phyloP scores from a whole-genome alignment of 441 rosid species.

The Erodium trifolium region DNA sequence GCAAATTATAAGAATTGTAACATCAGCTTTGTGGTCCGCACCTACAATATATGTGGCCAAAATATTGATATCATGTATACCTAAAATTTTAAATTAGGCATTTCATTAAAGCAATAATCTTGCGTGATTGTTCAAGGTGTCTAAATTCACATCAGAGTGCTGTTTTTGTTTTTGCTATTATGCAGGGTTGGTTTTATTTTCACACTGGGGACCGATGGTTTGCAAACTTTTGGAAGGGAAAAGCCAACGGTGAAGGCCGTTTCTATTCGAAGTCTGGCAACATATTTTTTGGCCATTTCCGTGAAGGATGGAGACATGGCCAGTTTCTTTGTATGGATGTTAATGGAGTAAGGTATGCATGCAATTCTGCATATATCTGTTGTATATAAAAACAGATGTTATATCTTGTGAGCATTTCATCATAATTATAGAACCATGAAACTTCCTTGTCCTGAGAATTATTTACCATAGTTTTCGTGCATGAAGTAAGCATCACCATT shows the following conservation, averaged over 20 bases:
- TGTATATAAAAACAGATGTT: background rate
- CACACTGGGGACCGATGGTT: slow-evolving; percentile 88
- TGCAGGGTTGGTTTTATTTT: slow-evolving; percentile 93
- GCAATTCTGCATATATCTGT: background rate
- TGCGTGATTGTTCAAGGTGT: background rate
- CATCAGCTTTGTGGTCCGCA: no score
- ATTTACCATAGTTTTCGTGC: slow-evolving; percentile 3
- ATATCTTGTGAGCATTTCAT: background rate
- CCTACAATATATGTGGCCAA: background rate
- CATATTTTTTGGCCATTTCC: slow-evolving; percentile 70
- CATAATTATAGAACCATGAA: background rate
- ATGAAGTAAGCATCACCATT: background rate
- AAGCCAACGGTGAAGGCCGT: slow-evolving; percentile 85
- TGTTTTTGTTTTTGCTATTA: background rate
- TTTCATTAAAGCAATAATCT: background rate
- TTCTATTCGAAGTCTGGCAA: slow-evolving; percentile 81
- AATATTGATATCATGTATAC: background rate
- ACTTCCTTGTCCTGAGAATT: background rate
- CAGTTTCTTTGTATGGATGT: slow-evolving; percentile 63
- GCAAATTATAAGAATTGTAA: background rate
- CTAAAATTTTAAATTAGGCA: background rate
- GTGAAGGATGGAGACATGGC: slow-evolving; percentile 90
- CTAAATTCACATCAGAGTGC: background rate
- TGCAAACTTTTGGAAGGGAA: slow-evolving; percentile 98
- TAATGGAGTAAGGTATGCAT: slow-evolving; percentile 68